Base-by-base conservation (phyloP, 2,329 filamentous ascomycete species). In the Aaosphaeria arxii region DNA sequence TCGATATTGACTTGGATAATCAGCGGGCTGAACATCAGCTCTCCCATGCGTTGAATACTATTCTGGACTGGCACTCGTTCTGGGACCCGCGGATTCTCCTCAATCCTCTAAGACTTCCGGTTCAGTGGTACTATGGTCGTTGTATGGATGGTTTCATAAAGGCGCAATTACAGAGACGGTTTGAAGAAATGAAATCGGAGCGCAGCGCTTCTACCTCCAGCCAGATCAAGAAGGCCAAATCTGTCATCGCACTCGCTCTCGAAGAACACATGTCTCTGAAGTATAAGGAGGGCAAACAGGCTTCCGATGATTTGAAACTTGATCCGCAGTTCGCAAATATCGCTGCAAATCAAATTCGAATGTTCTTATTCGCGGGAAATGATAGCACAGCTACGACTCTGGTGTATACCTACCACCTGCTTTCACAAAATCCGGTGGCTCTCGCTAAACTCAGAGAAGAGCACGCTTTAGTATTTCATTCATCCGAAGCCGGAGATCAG, bases 301-400 rank as follows among this genome's bases (percentile, higher is more conserved):
- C 17, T 24, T 24, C 17, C 2, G 3, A 24, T 24, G 17, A 24
- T 24, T 24, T 31, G 5, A 30, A 39, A 32, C 38, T 63, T 11
- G 55, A 62, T 11, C 7, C 52, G 7, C 40, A 49, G n/a, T 63
- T 62, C 44, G 46, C 53, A 11, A 42, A 32, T 36, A 49, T 47
- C 40, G 54, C 49, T 13, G 46, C 51, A 28, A 52, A 51, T 36
- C 60, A 47, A 17, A 53, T 63, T 43, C 56, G 56, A 38, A 35
- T 56, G 1, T 62, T 64, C 45, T 41, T 64, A 7, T 59, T 64
- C 43, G 57, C 52, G 7, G 61, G 57, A 5, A 58, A 61, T 41
- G 59, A 62, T 43, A 52, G 58, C 11, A 62, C 57, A 2, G 52
- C 58, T 36, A 49, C 49, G 30, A 55, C 57, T 7, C 54, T 63